Evolutionary conservation across 306 rosid genomes (phyloP), one percentile per base, ranked within the genome.

Genomic region (Sophora flavescens): DNA sequence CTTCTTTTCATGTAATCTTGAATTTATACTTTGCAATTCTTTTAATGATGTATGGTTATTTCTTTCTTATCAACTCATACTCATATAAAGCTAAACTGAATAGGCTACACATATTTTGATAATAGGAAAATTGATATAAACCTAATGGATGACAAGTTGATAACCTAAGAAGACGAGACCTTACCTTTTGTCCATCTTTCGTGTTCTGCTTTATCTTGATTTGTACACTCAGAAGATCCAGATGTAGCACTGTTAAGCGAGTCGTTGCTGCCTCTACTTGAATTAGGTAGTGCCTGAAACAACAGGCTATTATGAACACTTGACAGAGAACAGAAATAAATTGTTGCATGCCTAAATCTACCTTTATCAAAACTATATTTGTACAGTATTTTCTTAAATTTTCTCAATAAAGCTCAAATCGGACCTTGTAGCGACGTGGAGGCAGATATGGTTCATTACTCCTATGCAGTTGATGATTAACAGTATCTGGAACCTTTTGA

Each of bases 371-470:
- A 77, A 71, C 74, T 65, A 77, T 67, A 73, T 58, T n/a, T 48
- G 18, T 15, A 42, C 7, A 22, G 42, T 41, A 15, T 26, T 26
- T 13, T 18, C 4, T 22, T 26, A 56, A 38, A 18, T 65, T 56
- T 50, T 30, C 63, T 28, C 30, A 5, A 35, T 42, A 51, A 67
- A 68, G 30, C 42, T 44, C 13, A 75, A 59, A 68, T 44, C 73
- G 54, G 38, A 87, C 90, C 89, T 76, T 79, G 82, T 59, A 26
- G 66, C 44, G 78, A 62, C 51, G 78, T 2, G 86, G 91, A 77
- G 93, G 93, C 42, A 69, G 47, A 80, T 85, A 89, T 14, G 93
- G 91, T 35, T 76, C 78, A 56, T 42, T 48, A 82, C 84, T 79
- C 72, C 35, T 85, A 28, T 81, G 93, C 62, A 89, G 81, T 17